Conservation (phyloP, 1,139 yeast genomes). For the Candida freyschussii region DNA sequence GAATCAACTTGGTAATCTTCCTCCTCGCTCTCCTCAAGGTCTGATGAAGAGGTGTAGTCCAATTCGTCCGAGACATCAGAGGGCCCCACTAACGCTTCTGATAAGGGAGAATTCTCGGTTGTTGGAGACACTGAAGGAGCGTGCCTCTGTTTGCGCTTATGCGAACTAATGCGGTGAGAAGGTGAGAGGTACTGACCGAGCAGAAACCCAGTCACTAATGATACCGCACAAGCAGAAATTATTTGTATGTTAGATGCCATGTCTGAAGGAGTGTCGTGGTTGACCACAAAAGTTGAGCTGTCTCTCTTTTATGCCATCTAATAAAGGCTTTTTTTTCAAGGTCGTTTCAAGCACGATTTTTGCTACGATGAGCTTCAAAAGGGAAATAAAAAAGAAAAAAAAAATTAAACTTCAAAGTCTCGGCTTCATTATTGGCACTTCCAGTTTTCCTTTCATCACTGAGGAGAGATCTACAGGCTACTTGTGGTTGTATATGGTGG, state of each 20-base stretch:
- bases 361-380: too few species aligned
- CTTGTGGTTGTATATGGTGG: too few species aligned
- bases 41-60: conserved; percentile 31
- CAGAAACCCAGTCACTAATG: conserved; percentile 23
- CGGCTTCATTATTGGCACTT: too few species aligned
- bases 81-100: conserved; percentile 13
- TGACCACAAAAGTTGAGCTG: too few species aligned
- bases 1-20: conserved; percentile 57
- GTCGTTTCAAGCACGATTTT: too few species aligned
- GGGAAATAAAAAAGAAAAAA: too few species aligned
- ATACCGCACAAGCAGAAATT: conserved; percentile 21
- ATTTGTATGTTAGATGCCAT: conserved; percentile 20
- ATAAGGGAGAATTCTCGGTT: conserved; percentile 27
- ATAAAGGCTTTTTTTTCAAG: too few species aligned
- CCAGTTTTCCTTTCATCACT: too few species aligned
- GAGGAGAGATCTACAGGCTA: too few species aligned
- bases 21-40: conserved; percentile 39
- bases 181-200: conserved; percentile 18
- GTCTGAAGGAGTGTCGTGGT: neutral
- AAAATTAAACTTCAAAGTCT: too few species aligned
- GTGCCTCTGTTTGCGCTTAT: conserved; percentile 2
- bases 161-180: too few species aligned
- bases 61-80: conserved; percentile 27
- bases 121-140: conserved; percentile 7
- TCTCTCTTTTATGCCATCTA: too few species aligned